Evolutionary conservation across 2,329 filamentous ascomycete species (phyloP).

Genomic region (Hypocrella siamensis): DNA sequence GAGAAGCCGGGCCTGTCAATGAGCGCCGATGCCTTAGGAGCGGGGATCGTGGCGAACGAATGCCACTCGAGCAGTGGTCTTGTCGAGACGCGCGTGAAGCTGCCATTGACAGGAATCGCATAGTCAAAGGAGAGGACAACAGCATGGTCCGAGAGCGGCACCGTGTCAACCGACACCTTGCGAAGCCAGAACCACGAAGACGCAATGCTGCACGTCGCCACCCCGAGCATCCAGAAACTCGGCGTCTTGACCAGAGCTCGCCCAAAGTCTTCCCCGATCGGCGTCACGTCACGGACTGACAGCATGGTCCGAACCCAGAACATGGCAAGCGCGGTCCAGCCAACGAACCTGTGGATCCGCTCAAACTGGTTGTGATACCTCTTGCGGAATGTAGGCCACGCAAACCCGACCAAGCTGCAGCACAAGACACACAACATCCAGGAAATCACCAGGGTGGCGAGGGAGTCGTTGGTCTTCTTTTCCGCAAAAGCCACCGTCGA

Average conservation of each 20-base stretch:
- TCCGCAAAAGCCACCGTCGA: slow-evolving; percentile 18
- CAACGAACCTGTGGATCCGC: slow-evolving; percentile 53
- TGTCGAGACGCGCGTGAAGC: slow-evolving; percentile 39
- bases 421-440: slow-evolving; percentile 44
- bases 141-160: slow-evolving; percentile 57
- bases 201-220: slow-evolving; percentile 48
- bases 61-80: slow-evolving; percentile 57
- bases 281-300: slow-evolving; percentile 28
- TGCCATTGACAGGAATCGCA: slow-evolving; percentile 34
- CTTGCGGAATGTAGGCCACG: slow-evolving; percentile 47
- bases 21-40: slow-evolving; percentile 20
- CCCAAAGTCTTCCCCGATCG: slow-evolving; percentile 17
- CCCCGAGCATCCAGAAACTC: slow-evolving; percentile 50
- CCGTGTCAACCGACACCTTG: slow-evolving; percentile 47
- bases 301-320: slow-evolving; percentile 51
- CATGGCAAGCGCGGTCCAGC: slow-evolving; percentile 50
- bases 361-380: slow-evolving; percentile 56
- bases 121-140: slow-evolving; percentile 55
- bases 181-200: slow-evolving; percentile 62
- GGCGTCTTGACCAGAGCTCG: slow-evolving; percentile 20
- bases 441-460: slow-evolving; percentile 30
- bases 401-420: slow-evolving; percentile 41
- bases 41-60: slow-evolving; percentile 59
- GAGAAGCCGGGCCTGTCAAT: slow-evolving; percentile 37
- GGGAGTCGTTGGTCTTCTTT: slow-evolving; percentile 18